Base-by-base conservation (phyloP, 2,329 filamentous ascomycete species). In the Davidsoniella neocaledoniae region DNA sequence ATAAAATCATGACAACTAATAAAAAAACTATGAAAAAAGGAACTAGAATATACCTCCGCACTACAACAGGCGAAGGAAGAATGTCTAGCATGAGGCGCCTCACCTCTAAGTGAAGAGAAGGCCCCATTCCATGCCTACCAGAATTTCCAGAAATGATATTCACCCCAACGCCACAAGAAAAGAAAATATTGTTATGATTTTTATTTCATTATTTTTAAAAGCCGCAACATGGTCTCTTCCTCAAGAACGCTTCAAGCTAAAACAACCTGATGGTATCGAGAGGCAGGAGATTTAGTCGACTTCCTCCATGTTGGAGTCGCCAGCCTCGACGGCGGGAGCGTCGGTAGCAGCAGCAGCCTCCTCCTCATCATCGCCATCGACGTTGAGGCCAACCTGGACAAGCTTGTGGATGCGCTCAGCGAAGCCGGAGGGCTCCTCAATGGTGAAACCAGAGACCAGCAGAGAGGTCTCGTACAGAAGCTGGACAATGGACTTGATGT, bases 381-480 rank as follows among this genome's bases (percentile, higher is more conserved):
- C 85, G 77, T 96, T 95, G 66, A 98, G 76, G 61, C 91, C 91
- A 56, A 98, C 82, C 59, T 90, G 93, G 57, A 98, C 88, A 58
- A 98, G 87, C 83, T 95, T 95, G 85, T 98, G 90, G 67, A 98
- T 96, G 67, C 91, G 90, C 78, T 95, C 88, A 58, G 91, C 87
- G 67, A 96, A 98, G 70, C 86, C 83, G 60, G 91, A 86, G 57
- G 91, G 91, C 79, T 98, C 91, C 55, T 98, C 91, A 61, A 98
- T 96, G 67, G 91, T 96, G 84, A 98, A 98, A 62, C 91, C 91
- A 60, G 91, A 96, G 64, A 96, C 91, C 54, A 98, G 79, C 54
- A 98, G 84, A 40, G 91, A 96, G 59, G 91, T 98, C 82, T 98
- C 91, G 72, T 91, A 98, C 60, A 98, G 83, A 51, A 98, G 83